Percentiles rank a stretch among this genome's conserved stretches.
These are phyloP conservation scores for Trichophyton simii DNA, from an alignment of 2,329 filamentous ascomycete genomes.

Conservation along the genomic window DNA sequence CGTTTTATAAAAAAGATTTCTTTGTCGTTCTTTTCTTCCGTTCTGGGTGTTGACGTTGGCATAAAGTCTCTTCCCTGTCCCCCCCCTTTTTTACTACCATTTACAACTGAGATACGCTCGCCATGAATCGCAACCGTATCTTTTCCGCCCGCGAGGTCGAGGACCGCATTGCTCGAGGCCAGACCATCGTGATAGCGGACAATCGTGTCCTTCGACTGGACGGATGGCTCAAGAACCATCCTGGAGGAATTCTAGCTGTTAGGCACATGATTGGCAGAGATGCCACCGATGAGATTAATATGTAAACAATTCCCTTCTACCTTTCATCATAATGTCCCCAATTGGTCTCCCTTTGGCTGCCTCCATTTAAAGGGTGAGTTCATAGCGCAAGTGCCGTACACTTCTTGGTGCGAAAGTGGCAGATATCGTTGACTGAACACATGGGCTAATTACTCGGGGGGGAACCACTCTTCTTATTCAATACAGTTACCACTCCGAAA, in stretches of 20 bases:
- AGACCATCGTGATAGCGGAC: constrained; percentile 67
- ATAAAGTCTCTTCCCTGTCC: background rate
- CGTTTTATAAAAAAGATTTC: background rate
- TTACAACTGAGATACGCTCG: background rate
- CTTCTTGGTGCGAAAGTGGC: background rate
- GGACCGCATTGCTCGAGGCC: constrained; percentile 67
- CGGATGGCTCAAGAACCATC: constrained; percentile 77
- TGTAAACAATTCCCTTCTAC: constrained; percentile 42
- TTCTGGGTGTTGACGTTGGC: background rate
- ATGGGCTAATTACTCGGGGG: background rate
- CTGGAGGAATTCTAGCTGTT: constrained; percentile 81
- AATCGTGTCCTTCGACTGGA: constrained; percentile 74
- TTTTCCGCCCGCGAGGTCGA: constrained; percentile 58
- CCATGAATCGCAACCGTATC: constrained; percentile 19
- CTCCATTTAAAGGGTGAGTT: background rate
- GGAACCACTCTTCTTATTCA: background rate
- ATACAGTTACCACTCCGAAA: constrained; percentile 50
- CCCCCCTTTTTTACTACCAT: background rate
- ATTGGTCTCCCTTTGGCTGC: background rate
- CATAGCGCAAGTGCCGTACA: background rate
- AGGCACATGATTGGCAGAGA: constrained; percentile 85
- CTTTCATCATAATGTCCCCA: background rate
- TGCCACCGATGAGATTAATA: constrained; percentile 85
- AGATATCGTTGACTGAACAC: background rate
- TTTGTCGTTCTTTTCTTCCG: background rate